phyloP scores from a whole-genome alignment of 2,329 filamentous ascomycete species.

The Sphaerulina vaccinii region DNA sequence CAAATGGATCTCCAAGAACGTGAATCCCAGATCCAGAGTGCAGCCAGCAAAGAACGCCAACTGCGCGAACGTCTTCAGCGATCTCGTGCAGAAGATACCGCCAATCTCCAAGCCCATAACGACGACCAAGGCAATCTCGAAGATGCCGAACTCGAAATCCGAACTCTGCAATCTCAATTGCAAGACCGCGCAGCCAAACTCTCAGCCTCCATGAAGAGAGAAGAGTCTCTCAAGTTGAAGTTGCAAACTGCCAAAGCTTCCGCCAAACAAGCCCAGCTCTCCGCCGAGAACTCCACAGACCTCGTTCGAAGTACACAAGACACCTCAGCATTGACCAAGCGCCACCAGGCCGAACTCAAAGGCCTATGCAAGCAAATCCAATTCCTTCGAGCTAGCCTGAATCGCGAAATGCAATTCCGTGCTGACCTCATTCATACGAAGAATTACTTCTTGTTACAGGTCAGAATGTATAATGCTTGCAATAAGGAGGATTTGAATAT shows the following conservation, averaged over 20 bases:
- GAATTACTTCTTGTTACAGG: slow-evolving; percentile 73
- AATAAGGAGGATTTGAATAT: slow-evolving; percentile 89
- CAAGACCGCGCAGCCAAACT: slow-evolving; percentile 34
- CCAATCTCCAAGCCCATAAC: slow-evolving; percentile 41
- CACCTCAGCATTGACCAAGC: slow-evolving; percentile 58
- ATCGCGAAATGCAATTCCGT: slow-evolving; percentile 77
- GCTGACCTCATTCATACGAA: slow-evolving; percentile 83
- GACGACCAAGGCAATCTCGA: slow-evolving; percentile 41
- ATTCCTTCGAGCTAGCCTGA: slow-evolving; percentile 79
- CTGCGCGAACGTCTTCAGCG: slow-evolving; percentile 36
- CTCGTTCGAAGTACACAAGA: background rate
- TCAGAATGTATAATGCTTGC: slow-evolving; percentile 83
- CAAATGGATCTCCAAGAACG: slow-evolving; percentile 46
- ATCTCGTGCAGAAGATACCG: slow-evolving; percentile 30
- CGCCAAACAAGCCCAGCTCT: slow-evolving; percentile 34
- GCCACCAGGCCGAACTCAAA: slow-evolving; percentile 72
- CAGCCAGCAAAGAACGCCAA: slow-evolving; percentile 45
- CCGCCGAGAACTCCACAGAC: slow-evolving; percentile 47
- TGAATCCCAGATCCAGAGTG: slow-evolving; percentile 37
- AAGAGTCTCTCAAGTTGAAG: slow-evolving; percentile 39
- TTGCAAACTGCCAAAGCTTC: slow-evolving; percentile 29
- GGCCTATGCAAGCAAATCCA: slow-evolving; percentile 87
- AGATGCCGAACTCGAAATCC: slow-evolving; percentile 42
- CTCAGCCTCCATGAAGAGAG: slow-evolving; percentile 33
- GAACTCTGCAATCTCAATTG: slow-evolving; percentile 40